Evolutionary conservation across 2,329 filamentous ascomycete genomes (phyloP).

Genomic region (Parastagonospora nodorum): DNA sequence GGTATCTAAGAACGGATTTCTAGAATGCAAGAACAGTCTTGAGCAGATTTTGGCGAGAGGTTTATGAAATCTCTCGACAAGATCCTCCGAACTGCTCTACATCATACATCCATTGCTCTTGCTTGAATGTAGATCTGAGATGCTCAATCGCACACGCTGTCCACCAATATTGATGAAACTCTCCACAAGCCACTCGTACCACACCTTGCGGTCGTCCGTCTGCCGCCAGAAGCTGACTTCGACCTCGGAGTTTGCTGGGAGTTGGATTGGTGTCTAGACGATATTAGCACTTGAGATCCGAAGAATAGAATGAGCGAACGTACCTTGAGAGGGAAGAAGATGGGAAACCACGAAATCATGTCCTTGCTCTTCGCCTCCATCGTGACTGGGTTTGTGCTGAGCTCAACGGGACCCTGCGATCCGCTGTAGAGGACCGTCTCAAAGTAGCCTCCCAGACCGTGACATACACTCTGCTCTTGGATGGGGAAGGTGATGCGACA

Average conservation of each 20-base stretch:
- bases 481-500: constrained; percentile 80
- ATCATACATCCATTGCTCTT: constrained; percentile 48
- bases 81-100: constrained; percentile 19
- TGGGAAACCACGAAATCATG: constrained; percentile 99
- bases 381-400: constrained; percentile 89
- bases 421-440: constrained; percentile 88
- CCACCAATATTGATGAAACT: constrained; percentile 70
- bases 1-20: too few species aligned
- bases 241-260: constrained; percentile 82
- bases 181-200: constrained; percentile 98
- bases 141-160: constrained; percentile 68
- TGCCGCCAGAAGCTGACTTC: constrained; percentile 95
- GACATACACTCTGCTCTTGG: constrained; percentile 78
- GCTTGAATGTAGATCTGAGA: constrained; percentile 47
- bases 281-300: constrained; percentile 6
- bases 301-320: constrained; percentile 26
- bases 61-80: background rate
- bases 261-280: constrained; percentile 75
- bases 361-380: constrained; percentile 93
- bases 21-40: background rate
- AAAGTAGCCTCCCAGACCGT: constrained; percentile 93
- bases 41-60: background rate
- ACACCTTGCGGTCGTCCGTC: constrained; percentile 93
- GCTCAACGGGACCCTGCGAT: constrained; percentile 68
- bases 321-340: constrained; percentile 95